A percentile compares a stretch with the other conserved stretches of the same genome.
These are phyloP conservation scores for Orychophragmus violaceus DNA, from an alignment of 345 rosid genomes.

Conservation along the genomic window DNA sequence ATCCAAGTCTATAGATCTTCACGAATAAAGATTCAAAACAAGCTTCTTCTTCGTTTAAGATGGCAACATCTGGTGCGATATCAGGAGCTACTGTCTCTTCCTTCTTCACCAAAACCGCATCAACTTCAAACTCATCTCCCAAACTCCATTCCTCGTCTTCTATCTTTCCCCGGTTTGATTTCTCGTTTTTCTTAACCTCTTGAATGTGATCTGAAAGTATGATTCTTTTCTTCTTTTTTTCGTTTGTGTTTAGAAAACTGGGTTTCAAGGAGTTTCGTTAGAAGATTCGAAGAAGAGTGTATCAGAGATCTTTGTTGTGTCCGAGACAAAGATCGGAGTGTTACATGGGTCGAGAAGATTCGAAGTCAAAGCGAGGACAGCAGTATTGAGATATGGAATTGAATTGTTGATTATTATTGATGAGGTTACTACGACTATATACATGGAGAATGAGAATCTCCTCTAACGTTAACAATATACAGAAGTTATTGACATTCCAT, in stretches of 20 bases:
- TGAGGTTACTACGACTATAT: no score
- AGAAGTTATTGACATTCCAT: no score
- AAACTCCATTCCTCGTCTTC: constrained; percentile 21
- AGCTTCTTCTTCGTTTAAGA: constrained; percentile 7
- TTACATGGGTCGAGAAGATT: constrained; percentile 26
- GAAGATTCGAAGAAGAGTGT: constrained; percentile 49
- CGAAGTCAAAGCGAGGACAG: constrained; percentile 57
- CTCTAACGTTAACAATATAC: constrained; percentile 4
- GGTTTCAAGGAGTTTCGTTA: constrained; percentile 62
- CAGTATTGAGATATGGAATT: no score
- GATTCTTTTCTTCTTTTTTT: neutral
- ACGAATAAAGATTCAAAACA: neutral
- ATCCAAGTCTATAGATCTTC: neutral
- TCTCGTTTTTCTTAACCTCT: neutral
- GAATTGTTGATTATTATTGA: no score
- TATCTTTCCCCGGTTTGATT: constrained; percentile 7
- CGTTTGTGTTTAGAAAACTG: constrained; percentile 40
- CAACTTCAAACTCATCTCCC: constrained; percentile 29
- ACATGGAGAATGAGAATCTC: neutral
- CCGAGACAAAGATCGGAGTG: constrained; percentile 22
- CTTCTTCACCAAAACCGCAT: constrained; percentile 27
- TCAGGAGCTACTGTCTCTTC: constrained; percentile 32
- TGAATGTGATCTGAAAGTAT: constrained; percentile 11
- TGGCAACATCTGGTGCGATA: constrained; percentile 29
- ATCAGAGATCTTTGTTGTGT: constrained; percentile 36